These are phyloP conservation scores for Gyrodon lividus DNA, from an alignment of 768 basidiomycete genomes.

Conservation along the genomic window DNA sequence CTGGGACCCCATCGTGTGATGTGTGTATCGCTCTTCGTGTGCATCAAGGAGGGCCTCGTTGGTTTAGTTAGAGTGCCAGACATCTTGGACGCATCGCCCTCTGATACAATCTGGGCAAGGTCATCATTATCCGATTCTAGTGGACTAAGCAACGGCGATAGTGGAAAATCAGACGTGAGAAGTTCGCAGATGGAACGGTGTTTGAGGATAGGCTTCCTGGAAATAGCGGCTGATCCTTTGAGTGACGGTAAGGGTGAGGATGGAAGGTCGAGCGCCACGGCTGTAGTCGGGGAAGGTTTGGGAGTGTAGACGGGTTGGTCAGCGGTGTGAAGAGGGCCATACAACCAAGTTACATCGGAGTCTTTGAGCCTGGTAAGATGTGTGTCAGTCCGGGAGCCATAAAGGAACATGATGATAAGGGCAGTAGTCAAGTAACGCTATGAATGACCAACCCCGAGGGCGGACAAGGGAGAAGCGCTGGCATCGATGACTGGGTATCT, in stretches of 20 bases:
- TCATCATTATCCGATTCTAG: constrained; percentile 53
- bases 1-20: constrained; percentile 56
- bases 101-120: constrained; percentile 14
- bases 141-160: constrained; percentile 61
- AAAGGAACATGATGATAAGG: background rate
- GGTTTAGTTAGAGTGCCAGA: background rate
- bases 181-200: constrained; percentile 90
- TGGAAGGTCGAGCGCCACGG: constrained; percentile 38
- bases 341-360: constrained; percentile 98
- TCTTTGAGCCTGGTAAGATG: constrained; percentile 83
- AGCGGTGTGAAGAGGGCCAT: constrained; percentile 95
- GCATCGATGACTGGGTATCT: background rate
- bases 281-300: constrained; percentile 36
- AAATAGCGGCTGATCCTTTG: constrained; percentile 18
- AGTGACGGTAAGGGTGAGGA: too few relatives aligned
- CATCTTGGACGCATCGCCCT: constrained; percentile 15
- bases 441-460: constrained; percentile 1
- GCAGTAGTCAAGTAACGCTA: background rate
- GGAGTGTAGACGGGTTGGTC: constrained; percentile 75
- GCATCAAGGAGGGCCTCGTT: constrained; percentile 60
- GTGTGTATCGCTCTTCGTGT: constrained; percentile 89
- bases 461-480: background rate
- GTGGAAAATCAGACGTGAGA: constrained; percentile 70
- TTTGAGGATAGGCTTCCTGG: constrained; percentile 89
- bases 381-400: constrained; percentile 11